Base-by-base conservation (phyloP, 768 basidiomycete genomes). In the Rhizopogon roseolus region DNA sequence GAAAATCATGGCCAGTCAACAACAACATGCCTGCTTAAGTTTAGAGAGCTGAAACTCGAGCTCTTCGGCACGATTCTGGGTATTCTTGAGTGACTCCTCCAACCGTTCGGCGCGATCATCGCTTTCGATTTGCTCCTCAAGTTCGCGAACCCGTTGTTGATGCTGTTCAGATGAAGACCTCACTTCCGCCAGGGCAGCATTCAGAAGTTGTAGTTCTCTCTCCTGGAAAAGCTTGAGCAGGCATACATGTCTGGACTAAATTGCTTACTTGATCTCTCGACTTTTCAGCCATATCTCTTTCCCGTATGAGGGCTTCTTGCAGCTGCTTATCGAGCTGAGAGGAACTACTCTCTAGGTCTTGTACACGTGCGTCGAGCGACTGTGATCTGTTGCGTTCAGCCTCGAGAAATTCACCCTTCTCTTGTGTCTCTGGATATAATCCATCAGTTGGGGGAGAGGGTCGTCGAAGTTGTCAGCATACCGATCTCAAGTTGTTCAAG, bases 1-100 rank as follows among this genome's bases (percentile, higher is more conserved):
- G 0, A 6, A 14, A 5, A 41, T 1, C 36, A 49, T 32, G 38
- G 0, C 19, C 16, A 34, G 5, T 34, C 16, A 41, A 56, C 43
- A 41, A 57, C 14, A 36, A 56, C 73, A 46, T 57, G 84, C 90
- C 81, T 92, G 90, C 62, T 84, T 88, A 39, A 87, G 71, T 64
- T 87, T 90, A 11, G 85, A 83, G 17, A 93, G 72, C 62, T 88
- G 88, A 61, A 90, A 88, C 61, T 92, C 90, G 8, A 93, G 77
- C 63, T 91, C 89, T 55, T 89, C 90, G 5, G 86, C 86, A 52
- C 86, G 85, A 61, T 93, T 83, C 61, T 90, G 88, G 25, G 85
- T 85, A 61, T 90, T 84, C 63, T 85, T 85, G 44, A 93, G 71
- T 7, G 86, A 86, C 42, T 72, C 71, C 64, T 92, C 90, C 25